A percentile compares a stretch with the other conserved stretches of the same genome.
Conservation (phyloP, 2,329 filamentous ascomycete genomes). For the Xylaria sp. region DNA sequence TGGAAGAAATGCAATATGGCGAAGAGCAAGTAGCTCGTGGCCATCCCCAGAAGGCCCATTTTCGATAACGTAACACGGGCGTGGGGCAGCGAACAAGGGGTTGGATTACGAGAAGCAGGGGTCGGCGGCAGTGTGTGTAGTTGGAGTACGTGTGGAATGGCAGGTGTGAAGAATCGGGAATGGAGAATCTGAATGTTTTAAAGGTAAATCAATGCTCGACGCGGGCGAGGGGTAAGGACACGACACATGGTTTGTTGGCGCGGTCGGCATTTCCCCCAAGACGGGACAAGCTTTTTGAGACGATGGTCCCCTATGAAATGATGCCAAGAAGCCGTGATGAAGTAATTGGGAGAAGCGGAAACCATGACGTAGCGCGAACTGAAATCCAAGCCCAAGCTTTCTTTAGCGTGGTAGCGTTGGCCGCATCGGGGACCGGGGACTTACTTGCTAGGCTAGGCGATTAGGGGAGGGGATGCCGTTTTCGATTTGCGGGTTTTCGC, state of each 20-base stretch:
- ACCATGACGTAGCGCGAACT: constrained; percentile 25
- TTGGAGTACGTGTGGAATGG: constrained; percentile 13
- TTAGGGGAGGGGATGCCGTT: background rate
- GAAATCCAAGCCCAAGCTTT: constrained; percentile 18
- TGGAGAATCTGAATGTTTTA: constrained; percentile 11
- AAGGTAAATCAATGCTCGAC: background rate
- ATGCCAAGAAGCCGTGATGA: constrained; percentile 13
- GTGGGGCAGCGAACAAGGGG: constrained; percentile 19
- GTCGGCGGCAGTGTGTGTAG: constrained; percentile 4
- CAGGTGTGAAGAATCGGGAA: background rate
- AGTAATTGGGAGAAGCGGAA: background rate
- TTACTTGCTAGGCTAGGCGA: background rate
- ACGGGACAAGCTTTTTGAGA: constrained; percentile 6
- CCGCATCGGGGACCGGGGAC: no score
- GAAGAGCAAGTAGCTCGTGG: constrained; percentile 65
- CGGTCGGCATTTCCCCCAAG: constrained; percentile 23
- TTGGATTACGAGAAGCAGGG: constrained; percentile 22
- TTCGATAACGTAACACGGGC: constrained; percentile 50
- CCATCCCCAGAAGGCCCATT: constrained; percentile 60
- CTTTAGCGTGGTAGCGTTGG: constrained; percentile 11
- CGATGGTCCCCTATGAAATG: constrained; percentile 12
- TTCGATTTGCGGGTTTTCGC: background rate
- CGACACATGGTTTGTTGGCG: background rate
- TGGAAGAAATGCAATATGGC: constrained; percentile 76
- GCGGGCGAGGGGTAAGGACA: background rate